A percentile compares a stretch with the other conserved stretches of the same genome.
These are phyloP conservation scores for Coelastrella sp. DNA, from an alignment of 139 green algal genomes.

Conservation along the genomic window DNA sequence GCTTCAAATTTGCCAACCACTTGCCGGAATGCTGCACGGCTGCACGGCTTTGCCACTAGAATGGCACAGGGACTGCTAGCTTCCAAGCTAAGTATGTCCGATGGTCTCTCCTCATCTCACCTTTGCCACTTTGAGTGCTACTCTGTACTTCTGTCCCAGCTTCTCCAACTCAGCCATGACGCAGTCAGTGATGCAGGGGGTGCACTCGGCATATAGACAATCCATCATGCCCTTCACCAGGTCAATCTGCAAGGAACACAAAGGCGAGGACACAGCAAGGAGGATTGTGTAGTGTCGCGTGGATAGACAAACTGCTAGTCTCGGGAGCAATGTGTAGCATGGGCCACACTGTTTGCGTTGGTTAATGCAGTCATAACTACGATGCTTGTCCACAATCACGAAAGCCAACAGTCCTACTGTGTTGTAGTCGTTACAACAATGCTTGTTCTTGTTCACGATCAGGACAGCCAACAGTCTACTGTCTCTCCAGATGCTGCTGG, in stretches of 20 bases:
- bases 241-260: conserved; percentile 80
- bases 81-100: too few species aligned
- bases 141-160: conserved; percentile 97
- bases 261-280: neutral
- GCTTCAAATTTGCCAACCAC: too few species aligned
- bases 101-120: conserved; percentile 50
- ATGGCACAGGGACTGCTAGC: too few species aligned
- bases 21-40: too few species aligned
- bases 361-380: too few species aligned
- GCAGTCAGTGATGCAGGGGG: conserved; percentile 97
- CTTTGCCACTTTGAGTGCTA: conserved; percentile 98
- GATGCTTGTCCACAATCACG: too few species aligned
- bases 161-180: conserved; percentile 99
- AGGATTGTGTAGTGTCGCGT: neutral
- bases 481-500: too few species aligned
- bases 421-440: neutral
- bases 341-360: too few species aligned
- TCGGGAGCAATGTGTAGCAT: neutral
- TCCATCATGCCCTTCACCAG: conserved; percentile 97
- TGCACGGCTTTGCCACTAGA: too few species aligned
- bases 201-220: conserved; percentile 99
- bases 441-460: too few species aligned
- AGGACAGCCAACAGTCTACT: too few species aligned
- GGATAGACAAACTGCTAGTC: neutral
- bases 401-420: neutral